Evolutionary conservation across 495 filamentous ascomycete genomes (phyloP).

Genomic region (Daldinia loculata): DNA sequence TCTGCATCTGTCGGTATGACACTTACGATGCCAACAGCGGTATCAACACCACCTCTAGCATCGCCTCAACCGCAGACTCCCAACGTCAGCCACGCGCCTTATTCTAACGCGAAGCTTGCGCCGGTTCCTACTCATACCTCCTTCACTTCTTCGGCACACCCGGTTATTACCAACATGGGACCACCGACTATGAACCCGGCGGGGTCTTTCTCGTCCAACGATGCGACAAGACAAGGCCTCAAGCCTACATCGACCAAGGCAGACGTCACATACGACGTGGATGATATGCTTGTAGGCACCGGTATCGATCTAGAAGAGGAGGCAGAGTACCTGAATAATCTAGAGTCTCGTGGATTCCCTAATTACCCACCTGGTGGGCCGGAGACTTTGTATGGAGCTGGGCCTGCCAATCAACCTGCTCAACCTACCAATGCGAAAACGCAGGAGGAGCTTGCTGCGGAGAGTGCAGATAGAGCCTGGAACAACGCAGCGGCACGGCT

Average conservation of each 20-base stretch:
- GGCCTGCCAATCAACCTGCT: conserved; percentile 64
- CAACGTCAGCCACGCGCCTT: conserved; percentile 35
- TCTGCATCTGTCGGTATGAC: conserved; percentile 11
- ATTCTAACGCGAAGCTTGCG: conserved; percentile 54
- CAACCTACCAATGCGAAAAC: conserved; percentile 55
- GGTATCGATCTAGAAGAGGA: conserved; percentile 87
- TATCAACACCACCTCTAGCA: conserved; percentile 15
- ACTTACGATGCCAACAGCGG: conserved; percentile 31
- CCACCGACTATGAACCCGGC: conserved; percentile 62
- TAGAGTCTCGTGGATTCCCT: conserved; percentile 55
- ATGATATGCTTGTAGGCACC: conserved; percentile 78
- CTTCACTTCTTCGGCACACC: conserved; percentile 35
- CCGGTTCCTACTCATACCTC: conserved; percentile 19
- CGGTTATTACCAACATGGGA: conserved; percentile 69
- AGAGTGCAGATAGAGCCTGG: conserved; percentile 58
- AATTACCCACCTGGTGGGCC: conserved; percentile 58
- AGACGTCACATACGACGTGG: conserved; percentile 67
- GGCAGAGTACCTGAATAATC: conserved; percentile 73
- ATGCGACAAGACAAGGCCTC: conserved; percentile 48
- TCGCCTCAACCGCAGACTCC: conserved; percentile 33
- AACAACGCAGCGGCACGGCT: conserved; percentile 54
- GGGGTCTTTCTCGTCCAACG: conserved; percentile 29
- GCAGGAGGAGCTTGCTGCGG: conserved; percentile 61
- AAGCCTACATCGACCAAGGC: conserved; percentile 74
- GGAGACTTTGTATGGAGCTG: conserved; percentile 65